Conservation (phyloP, 2,329 filamentous ascomycete species). For the Fusarium setosum region DNA sequence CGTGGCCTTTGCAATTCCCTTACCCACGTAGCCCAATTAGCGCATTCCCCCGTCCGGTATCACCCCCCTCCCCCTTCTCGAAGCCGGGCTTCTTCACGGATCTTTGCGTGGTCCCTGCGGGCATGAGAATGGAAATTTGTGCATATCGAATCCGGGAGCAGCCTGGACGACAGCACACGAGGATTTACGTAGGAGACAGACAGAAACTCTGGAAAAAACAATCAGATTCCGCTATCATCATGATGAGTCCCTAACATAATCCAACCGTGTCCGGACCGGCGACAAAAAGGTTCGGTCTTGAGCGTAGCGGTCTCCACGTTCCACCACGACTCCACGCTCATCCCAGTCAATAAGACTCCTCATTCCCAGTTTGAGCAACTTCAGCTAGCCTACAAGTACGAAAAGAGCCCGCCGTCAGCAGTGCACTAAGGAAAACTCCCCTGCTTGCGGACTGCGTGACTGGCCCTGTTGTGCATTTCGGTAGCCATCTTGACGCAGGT, state of each 20-base stretch:
- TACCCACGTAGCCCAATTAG: conserved; percentile 27
- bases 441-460: conserved; percentile 3
- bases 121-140: conserved; percentile 15
- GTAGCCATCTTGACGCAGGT: conserved; percentile 31
- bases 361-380: conserved; percentile 11
- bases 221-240: background rate
- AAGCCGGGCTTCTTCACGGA: conserved; percentile 33
- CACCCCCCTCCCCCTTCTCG: conserved; percentile 10
- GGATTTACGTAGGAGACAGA: background rate
- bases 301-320: conserved; percentile 38
- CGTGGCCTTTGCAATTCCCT: conserved; percentile 23
- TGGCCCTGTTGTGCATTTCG: conserved; percentile 15
- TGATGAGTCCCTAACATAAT: background rate
- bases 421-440: background rate
- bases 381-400: conserved; percentile 1
- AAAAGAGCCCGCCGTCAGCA: conserved; percentile 28
- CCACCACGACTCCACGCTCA: conserved; percentile 39
- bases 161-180: conserved; percentile 1
- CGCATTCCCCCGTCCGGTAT: conserved; percentile 16
- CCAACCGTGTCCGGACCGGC: conserved; percentile 9
- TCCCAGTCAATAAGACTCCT: conserved; percentile 26
- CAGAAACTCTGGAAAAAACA: conserved; percentile 9
- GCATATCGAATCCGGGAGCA: conserved; percentile 6
- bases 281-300: conserved; percentile 29
- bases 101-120: conserved; percentile 18